Evolutionary conservation across 1,284 basidiomycete genomes (phyloP).

Genomic region (Boletus hoseneyae): DNA sequence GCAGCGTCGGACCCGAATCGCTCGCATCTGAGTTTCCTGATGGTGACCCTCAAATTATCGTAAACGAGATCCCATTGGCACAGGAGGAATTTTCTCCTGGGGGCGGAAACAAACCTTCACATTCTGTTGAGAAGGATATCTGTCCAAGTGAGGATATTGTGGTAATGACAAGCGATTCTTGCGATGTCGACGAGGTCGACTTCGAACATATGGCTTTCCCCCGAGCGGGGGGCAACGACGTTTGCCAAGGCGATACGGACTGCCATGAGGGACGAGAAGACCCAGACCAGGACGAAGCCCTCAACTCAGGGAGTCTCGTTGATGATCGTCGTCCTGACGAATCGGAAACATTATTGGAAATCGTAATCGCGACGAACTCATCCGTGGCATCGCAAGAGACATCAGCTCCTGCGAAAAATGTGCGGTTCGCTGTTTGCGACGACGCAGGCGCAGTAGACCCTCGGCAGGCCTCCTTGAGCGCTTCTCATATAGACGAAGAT

Average conservation of each 20-base stretch:
- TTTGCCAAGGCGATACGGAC: neutral
- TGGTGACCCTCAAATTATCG: neutral
- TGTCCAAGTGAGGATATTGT: too few species aligned
- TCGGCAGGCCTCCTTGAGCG: neutral
- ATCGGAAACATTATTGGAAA: too few species aligned
- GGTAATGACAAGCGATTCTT: neutral
- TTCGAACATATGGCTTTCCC: neutral
- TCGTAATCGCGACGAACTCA: too few species aligned
- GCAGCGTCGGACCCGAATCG: too few species aligned
- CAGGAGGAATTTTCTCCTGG: too few species aligned
- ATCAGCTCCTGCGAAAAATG: neutral
- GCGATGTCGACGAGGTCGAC: neutral
- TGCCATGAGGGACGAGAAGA: neutral
- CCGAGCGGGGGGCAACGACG: neutral
- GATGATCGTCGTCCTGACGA: too few species aligned
- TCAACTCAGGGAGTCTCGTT: neutral
- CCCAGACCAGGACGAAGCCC: neutral
- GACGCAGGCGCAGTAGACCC: neutral
- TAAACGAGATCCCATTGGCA: neutral
- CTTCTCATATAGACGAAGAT: neutral
- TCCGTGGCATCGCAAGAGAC: too few species aligned
- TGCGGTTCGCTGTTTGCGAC: neutral
- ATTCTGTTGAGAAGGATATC: too few species aligned
- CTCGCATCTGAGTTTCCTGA: too few species aligned
- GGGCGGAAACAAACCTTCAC: too few species aligned